These are phyloP conservation scores for Drechslerella coelobrocha DNA, from an alignment of 2,329 filamentous ascomycete genomes.

Conservation along the genomic window DNA sequence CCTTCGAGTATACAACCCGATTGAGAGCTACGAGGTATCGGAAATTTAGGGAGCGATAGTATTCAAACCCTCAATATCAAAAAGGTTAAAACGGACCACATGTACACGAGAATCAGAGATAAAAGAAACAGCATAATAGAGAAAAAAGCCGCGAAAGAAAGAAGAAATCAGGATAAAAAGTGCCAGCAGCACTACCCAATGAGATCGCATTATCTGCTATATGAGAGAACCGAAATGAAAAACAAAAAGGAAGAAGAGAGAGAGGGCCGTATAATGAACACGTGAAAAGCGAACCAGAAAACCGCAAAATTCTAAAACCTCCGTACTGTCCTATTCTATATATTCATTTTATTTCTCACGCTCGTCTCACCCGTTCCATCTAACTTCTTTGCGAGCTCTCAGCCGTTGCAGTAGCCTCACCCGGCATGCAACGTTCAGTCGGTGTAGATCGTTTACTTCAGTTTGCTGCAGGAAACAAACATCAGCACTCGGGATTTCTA, in stretches of 20 bases:
- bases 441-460: conserved; percentile 22
- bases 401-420: neutral
- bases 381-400: neutral
- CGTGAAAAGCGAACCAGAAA: neutral
- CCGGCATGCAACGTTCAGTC: neutral
- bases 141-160: conserved; percentile 8
- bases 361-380: neutral
- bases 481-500: conserved; percentile 4
- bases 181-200: neutral
- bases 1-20: too few relatives aligned
- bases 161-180: conserved; percentile 16
- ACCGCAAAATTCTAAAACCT: neutral
- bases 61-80: too few relatives aligned
- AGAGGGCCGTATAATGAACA: neutral
- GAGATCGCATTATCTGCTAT: conserved; percentile 39
- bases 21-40: too few relatives aligned
- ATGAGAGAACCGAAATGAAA: conserved; percentile 2
- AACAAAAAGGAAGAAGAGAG: neutral
- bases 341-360: neutral
- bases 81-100: too few relatives aligned
- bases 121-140: neutral
- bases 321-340: conserved; percentile 4
- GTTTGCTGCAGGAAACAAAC: conserved; percentile 27
- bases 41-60: too few relatives aligned
- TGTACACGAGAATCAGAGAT: too few relatives aligned